These are phyloP conservation scores for Coemansia sp. DNA, from an alignment of 192 early-diverging fungal species.

Conservation along the genomic window DNA sequence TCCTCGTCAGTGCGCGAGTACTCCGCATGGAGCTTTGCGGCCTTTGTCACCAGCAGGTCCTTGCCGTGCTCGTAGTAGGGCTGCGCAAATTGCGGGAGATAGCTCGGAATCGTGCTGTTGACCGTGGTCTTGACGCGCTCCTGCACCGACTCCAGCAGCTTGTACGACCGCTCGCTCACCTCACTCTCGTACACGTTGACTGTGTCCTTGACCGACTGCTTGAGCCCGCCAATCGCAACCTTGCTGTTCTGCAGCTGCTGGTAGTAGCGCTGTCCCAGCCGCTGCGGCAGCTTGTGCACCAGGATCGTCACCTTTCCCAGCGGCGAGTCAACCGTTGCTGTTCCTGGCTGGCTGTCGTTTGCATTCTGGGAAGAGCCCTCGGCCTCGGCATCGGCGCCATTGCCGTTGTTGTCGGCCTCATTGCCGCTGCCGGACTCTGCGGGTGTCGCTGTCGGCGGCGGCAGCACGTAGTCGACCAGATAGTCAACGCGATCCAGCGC, in stretches of 20 bases:
- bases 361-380: not conserved
- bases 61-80: constrained; percentile 52
- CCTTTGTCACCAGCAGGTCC: constrained; percentile 49
- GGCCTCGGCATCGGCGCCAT: not conserved
- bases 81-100: constrained; percentile 48
- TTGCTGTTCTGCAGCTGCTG: constrained; percentile 45
- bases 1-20: constrained; percentile 50
- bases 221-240: constrained; percentile 30
- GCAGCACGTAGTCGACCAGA: constrained; percentile 61
- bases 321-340: constrained; percentile 21
- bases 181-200: constrained; percentile 45
- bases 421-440: constrained; percentile 6
- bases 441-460: constrained; percentile 6
- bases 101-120: constrained; percentile 40
- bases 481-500: constrained; percentile 60
- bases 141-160: constrained; percentile 36
- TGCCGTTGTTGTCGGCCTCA: not conserved
- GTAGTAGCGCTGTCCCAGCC: constrained; percentile 41
- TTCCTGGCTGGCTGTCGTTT: not conserved
- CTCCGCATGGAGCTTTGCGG: constrained; percentile 49
- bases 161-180: constrained; percentile 40
- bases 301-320: constrained; percentile 48
- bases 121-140: constrained; percentile 38
- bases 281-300: constrained; percentile 52
- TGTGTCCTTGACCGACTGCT: constrained; percentile 46